Evolutionary conservation across 805 yeast species (phyloP).

Genomic region (Pichia californica): DNA sequence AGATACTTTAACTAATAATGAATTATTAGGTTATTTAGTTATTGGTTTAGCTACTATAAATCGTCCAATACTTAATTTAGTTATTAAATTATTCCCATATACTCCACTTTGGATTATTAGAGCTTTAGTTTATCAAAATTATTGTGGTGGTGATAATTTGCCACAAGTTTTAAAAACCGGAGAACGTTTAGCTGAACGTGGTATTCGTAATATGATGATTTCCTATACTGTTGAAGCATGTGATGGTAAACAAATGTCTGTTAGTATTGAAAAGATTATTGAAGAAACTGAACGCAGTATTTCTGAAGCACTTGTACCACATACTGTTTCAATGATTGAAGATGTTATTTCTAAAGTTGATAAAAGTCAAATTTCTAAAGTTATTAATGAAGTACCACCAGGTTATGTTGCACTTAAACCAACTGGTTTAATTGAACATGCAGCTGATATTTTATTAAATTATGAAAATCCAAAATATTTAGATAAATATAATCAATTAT

Average conservation of each 20-base stretch:
- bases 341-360: slow-evolving; percentile 23
- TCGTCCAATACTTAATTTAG: slow-evolving; percentile 53
- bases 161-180: slow-evolving; percentile 70
- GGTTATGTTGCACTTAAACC: slow-evolving; percentile 94
- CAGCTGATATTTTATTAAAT: slow-evolving; percentile 64
- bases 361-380: slow-evolving; percentile 17
- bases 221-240: slow-evolving; percentile 91
- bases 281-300: slow-evolving; percentile 61
- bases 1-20: slow-evolving; percentile 45
- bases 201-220: slow-evolving; percentile 92
- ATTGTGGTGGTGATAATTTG: slow-evolving; percentile 85
- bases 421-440: slow-evolving; percentile 76
- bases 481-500: slow-evolving; percentile 48
- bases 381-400: slow-evolving; percentile 67
- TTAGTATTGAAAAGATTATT: slow-evolving; percentile 49
- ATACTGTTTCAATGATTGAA: slow-evolving; percentile 53
- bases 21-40: slow-evolving; percentile 56
- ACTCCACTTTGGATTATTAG: slow-evolving; percentile 69
- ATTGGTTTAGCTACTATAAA: slow-evolving; percentile 67
- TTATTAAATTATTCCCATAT: slow-evolving; percentile 62
- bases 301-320: slow-evolving; percentile 61
- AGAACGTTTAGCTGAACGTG: slow-evolving; percentile 55
- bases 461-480: slow-evolving; percentile 47
- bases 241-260: slow-evolving; percentile 57
- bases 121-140: slow-evolving; percentile 68